Evolutionary conservation across 2,329 filamentous ascomycete species (phyloP), one percentile per base, ranked within the genome.

Genomic region (Teratosphaeria gauchensis): DNA sequence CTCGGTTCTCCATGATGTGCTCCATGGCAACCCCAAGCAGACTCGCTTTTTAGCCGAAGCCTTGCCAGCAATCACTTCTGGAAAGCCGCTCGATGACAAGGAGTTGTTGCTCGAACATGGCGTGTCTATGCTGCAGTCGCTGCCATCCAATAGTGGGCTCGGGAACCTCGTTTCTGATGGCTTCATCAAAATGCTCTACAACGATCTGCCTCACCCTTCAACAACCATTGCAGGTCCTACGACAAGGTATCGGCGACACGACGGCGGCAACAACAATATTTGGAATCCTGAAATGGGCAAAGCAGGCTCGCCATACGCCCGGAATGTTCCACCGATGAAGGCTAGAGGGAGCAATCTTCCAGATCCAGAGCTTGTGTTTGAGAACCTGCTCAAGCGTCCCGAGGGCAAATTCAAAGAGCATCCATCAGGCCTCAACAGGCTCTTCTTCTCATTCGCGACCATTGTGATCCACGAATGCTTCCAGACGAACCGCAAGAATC

Each of bases 161-260:
- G 74, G 76, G 55, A 66, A 73, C 51, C 75, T 72, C n/a, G 71
- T 80, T 6, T 78, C 78, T 3, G 74, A 79, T 67, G 74, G 73
- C 24, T 82, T 82, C 68, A 80, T 82, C 59, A 71, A 70, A 5
- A 80, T 81, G 78, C 73, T 82, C 3, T 82, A 76, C 74, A 67
- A 77, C 60, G 79, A 81, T 63, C 70, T 82, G 14, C 79, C 79
- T 33, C 80, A 82, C 64, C 80, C 80, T 12, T 70, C 77, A 4
- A 72, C 74, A 1, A 78, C 77, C 21, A 63, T 76, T 12, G 75
- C 77, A 48, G 79, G 79, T 12, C 78, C 78, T 4, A 71, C 73
- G 7, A 65, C 74, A 12, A 72, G 74, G 60, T 78, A 78, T 63
- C 68, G 77, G 62, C 66, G 71, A 60, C 73, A 77, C 60, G 77